A percentile compares a stretch with the other conserved stretches of the same genome.
These are phyloP conservation scores for Leccinum pachyderme DNA, from an alignment of 1,284 basidiomycete genomes.

Conservation along the genomic window DNA sequence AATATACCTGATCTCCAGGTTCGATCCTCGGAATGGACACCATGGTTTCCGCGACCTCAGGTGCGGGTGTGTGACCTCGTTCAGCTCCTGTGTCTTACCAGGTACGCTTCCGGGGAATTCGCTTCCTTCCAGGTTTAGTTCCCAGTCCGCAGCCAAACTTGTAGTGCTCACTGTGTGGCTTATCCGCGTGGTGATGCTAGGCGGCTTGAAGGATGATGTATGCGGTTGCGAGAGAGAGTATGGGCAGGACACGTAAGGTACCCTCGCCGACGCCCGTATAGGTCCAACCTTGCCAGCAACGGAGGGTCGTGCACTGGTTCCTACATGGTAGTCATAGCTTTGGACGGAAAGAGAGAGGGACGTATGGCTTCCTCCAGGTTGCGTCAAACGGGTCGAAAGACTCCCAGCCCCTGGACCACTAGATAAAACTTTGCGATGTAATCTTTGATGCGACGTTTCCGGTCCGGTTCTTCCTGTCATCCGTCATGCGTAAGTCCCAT, in stretches of 20 bases:
- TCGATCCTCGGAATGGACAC: conserved; percentile 51
- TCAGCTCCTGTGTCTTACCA: conserved; percentile 66
- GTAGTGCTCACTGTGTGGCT: not conserved
- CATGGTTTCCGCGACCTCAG: conserved; percentile 54
- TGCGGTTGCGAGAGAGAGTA: conserved; percentile 55
- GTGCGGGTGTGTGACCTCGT: conserved; percentile 67
- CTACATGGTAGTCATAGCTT: conserved; percentile 25
- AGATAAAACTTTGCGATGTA: conserved; percentile 57
- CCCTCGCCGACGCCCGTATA: conserved; percentile 65
- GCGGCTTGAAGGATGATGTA: conserved; percentile 67
- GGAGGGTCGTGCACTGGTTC: conserved; percentile 70
- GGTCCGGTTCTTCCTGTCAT: conserved; percentile 53
- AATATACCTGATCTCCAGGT: conserved; percentile 79
- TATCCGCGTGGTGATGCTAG: not conserved
- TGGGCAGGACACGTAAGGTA: conserved; percentile 58
- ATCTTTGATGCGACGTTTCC: conserved; percentile 57
- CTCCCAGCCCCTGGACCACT: conserved; percentile 48
- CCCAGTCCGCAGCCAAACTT: conserved; percentile 51
- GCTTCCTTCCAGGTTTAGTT: conserved; percentile 54
- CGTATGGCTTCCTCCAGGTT: conserved; percentile 45
- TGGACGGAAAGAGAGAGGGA: not conserved
- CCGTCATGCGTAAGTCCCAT: not conserved
- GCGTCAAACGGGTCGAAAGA: conserved; percentile 60
- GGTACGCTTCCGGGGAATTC: conserved; percentile 63
- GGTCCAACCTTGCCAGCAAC: conserved; percentile 80